phyloP scores from a whole-genome alignment of 2,329 filamentous ascomycete species.

The Helotiales sp. region DNA sequence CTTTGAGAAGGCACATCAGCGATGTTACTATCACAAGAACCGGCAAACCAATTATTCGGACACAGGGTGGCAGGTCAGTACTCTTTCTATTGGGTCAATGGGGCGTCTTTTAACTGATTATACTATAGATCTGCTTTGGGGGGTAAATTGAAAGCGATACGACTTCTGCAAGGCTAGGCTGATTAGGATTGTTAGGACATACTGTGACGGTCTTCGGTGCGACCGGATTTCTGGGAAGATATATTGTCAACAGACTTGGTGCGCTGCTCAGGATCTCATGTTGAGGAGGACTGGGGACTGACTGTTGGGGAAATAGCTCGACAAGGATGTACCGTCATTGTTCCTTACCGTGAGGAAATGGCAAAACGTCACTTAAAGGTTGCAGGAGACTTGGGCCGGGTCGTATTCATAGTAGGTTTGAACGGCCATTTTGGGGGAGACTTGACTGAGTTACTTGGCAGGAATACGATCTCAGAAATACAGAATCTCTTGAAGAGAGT shows the following conservation, averaged over 20 bases:
- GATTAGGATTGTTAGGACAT: slow-evolving; percentile 65
- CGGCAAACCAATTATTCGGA: slow-evolving; percentile 90
- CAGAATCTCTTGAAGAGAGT: slow-evolving; percentile 92
- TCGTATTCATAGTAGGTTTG: slow-evolving; percentile 75
- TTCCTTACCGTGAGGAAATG: slow-evolving; percentile 98
- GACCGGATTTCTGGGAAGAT: slow-evolving; percentile 92
- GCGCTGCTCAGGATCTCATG: slow-evolving; percentile 40
- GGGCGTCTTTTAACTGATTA: slow-evolving; percentile 39
- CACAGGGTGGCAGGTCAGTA: slow-evolving; percentile 85
- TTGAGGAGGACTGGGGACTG: slow-evolving; percentile 23
- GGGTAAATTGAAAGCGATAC: slow-evolving; percentile 59
- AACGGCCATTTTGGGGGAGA: not conserved
- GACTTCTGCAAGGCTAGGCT: slow-evolving; percentile 25
- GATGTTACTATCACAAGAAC: slow-evolving; percentile 95
- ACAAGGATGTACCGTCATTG: slow-evolving; percentile 90
- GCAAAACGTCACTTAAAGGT: slow-evolving; percentile 95
- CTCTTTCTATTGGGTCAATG: slow-evolving; percentile 22
- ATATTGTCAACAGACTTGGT: slow-evolving; percentile 96
- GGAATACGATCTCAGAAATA: slow-evolving; percentile 97
- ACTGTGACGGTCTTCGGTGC: slow-evolving; percentile 98
- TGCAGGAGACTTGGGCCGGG: slow-evolving; percentile 88
- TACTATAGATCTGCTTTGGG: slow-evolving; percentile 75
- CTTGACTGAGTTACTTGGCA: slow-evolving; percentile 43
- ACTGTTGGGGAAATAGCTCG: slow-evolving; percentile 63
- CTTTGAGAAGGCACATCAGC: slow-evolving; percentile 63